These are phyloP conservation scores for Moesziomyces globuligerus DNA, from an alignment of 1,284 basidiomycete genomes.

Conservation along the genomic window DNA sequence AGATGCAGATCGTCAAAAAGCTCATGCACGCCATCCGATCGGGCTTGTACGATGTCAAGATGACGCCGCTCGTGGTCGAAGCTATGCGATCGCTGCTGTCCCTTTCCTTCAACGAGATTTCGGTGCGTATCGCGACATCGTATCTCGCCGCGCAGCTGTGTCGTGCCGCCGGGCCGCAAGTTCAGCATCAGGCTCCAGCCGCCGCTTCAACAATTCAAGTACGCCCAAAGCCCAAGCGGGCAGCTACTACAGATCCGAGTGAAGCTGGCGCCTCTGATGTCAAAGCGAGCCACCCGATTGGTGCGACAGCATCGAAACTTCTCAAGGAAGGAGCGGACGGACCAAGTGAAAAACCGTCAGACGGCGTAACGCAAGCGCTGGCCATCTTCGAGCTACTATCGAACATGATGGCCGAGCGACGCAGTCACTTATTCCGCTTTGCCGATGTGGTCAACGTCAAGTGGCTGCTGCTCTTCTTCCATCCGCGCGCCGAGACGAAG, in stretches of 20 bases:
- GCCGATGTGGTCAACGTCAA: slow-evolving; percentile 48
- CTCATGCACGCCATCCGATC: slow-evolving; percentile 78
- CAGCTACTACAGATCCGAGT: slow-evolving; percentile 7
- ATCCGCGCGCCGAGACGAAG: slow-evolving; percentile 45
- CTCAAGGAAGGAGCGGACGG: background rate
- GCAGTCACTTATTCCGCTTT: slow-evolving; percentile 35
- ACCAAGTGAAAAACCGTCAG: background rate
- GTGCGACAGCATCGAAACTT: background rate
- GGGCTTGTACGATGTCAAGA: slow-evolving; percentile 8
- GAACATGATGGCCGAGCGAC: slow-evolving; percentile 40
- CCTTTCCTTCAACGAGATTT: slow-evolving; percentile 76
- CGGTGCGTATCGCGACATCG: slow-evolving; percentile 84
- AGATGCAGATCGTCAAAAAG: slow-evolving; percentile 75
- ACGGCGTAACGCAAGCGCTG: slow-evolving; percentile 15
- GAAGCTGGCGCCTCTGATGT: too few species aligned
- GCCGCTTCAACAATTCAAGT: background rate
- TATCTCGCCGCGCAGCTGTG: slow-evolving; percentile 86
- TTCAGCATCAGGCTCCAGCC: background rate
- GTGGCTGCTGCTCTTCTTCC: slow-evolving; percentile 60
- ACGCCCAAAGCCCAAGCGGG: slow-evolving; percentile 12
- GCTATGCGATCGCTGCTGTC: slow-evolving; percentile 57
- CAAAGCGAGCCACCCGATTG: too few species aligned
- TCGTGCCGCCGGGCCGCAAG: slow-evolving; percentile 66
- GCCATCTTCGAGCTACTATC: slow-evolving; percentile 47
- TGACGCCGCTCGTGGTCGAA: slow-evolving; percentile 9